Evolutionary conservation across 106 monocot species (phyloP), one percentile per base, ranked within the genome.

Genomic region (Apostasia ramifera): DNA sequence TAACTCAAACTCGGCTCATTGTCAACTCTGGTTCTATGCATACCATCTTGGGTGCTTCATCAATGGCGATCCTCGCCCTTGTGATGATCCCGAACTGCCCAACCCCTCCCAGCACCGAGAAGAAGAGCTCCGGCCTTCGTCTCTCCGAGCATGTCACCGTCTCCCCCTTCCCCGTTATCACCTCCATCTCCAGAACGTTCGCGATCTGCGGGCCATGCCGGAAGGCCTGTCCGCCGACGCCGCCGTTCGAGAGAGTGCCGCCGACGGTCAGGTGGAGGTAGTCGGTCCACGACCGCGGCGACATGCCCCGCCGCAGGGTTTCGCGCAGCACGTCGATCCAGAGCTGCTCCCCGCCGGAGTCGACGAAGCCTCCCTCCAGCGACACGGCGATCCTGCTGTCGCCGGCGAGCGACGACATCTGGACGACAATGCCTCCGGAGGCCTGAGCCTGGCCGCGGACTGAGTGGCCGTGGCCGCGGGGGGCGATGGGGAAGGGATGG

Each of bases 401-500:
- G 65, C 51, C 4, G 8, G 55, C 73, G 7, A 78, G 66, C 1
- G 74, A 58, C 2, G 55, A 47, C 79, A 84, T 81, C 13, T 86
- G 43, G 53, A 79, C 55, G 39, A 66, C 58, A 1, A 78, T 61
- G 37, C 83, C 90, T 2, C 48, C 71, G 6, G 71, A 71, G 9
- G 86, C 79, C 3, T 66, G 44, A 3, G 86, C 75, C 79, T 91
- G 90, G 39, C 90, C 84, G 9, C 70, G 63, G n/a, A 71, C 5
- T 3, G 86, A 91, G 74, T 91, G 90, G 40, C 90, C 90, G 53
- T 72, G 73, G 6, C 90, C 86, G 0, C 90, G 73, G 5, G 90
- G 70, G 3, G 90, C 64, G 6, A 91, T 46, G 7, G 62, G 2
- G 74, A 91, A 91, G 4, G 86, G 70, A 3, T 44, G 40, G 1